Conservation (phyloP, 1,284 basidiomycete genomes). For the Termitomyces sp. region DNA sequence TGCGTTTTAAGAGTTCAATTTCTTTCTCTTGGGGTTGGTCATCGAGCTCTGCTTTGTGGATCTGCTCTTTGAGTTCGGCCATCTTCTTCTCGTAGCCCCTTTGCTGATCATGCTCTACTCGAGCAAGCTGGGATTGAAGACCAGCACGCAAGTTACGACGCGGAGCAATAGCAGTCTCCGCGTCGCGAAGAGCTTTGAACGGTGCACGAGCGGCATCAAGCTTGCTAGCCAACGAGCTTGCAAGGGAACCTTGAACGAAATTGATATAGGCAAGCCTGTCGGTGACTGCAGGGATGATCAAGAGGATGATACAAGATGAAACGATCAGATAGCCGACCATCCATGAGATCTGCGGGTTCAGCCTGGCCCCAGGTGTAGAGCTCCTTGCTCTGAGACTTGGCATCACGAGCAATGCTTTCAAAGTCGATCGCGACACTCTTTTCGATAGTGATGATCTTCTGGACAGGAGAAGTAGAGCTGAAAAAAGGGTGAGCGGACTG, state of each 20-base stretch:
- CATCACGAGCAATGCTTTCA: constrained; percentile 58
- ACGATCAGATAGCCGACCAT: constrained; percentile 42
- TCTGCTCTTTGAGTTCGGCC: constrained; percentile 59
- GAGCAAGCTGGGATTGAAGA: constrained; percentile 55
- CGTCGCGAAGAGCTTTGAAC: constrained; percentile 65
- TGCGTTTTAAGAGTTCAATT: constrained; percentile 64
- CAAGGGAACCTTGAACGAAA: constrained; percentile 65
- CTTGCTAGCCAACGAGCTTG: constrained; percentile 51
- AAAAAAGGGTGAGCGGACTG: constrained; percentile 14
- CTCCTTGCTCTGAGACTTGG: constrained; percentile 72
- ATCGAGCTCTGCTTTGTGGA: constrained; percentile 57
- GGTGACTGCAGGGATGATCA: constrained; percentile 42
- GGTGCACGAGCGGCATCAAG: constrained; percentile 58
- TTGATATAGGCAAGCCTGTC: constrained; percentile 76
- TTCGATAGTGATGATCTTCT: constrained; percentile 70
- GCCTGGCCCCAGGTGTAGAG: constrained; percentile 75
- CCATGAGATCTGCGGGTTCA: constrained; percentile 65
- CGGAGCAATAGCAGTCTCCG: constrained; percentile 56
- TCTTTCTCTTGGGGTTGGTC: constrained; percentile 63
- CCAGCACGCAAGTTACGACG: constrained; percentile 53
- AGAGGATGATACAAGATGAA: neutral
- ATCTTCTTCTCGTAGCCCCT: constrained; percentile 56
- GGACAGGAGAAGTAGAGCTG: constrained; percentile 54
- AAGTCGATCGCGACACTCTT: constrained; percentile 73
- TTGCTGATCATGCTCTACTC: constrained; percentile 59